Conservation (phyloP, 208 protist species). For the Endotrypanum monterogeii region DNA sequence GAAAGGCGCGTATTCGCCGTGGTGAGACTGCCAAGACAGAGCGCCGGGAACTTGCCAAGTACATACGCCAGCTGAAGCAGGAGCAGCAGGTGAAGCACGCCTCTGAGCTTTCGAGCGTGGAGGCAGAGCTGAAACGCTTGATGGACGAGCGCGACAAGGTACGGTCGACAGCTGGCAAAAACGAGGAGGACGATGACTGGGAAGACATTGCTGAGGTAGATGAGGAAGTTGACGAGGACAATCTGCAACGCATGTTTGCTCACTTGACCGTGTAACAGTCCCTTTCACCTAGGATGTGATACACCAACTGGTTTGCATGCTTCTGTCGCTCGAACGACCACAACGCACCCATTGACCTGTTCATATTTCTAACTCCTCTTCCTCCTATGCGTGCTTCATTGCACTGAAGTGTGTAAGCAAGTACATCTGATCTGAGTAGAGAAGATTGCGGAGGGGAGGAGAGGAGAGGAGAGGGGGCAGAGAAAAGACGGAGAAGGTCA, state of each 20-base stretch:
- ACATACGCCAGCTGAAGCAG: slow-evolving; percentile 82
- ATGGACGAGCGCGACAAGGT: slow-evolving; percentile 36
- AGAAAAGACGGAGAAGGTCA: not conserved
- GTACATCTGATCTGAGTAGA: no score
- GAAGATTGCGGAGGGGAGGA: not conserved
- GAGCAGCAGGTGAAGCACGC: slow-evolving; percentile 81
- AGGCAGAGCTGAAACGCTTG: slow-evolving; percentile 60
- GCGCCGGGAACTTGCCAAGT: slow-evolving; percentile 88
- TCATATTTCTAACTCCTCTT: not conserved
- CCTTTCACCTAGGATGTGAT: not conserved
- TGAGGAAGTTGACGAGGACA: slow-evolving; percentile 48
- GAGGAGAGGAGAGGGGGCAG: not conserved
- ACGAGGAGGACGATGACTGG: slow-evolving; percentile 57
- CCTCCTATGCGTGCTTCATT: not conserved
- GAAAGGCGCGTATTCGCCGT: slow-evolving; percentile 59
- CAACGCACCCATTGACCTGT: not conserved
- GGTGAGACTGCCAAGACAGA: slow-evolving; percentile 81
- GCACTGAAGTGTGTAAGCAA: not conserved
- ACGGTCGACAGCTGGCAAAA: slow-evolving; percentile 22
- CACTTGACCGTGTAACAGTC: slow-evolving; percentile 65
- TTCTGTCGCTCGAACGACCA: not conserved
- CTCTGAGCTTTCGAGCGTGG: slow-evolving; percentile 60
- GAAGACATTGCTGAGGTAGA: slow-evolving; percentile 52
- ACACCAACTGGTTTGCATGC: not conserved
- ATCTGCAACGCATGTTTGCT: slow-evolving; percentile 85